Conservation (phyloP, 2,329 filamentous ascomycete species). For the Albophoma yamanashiensis region DNA sequence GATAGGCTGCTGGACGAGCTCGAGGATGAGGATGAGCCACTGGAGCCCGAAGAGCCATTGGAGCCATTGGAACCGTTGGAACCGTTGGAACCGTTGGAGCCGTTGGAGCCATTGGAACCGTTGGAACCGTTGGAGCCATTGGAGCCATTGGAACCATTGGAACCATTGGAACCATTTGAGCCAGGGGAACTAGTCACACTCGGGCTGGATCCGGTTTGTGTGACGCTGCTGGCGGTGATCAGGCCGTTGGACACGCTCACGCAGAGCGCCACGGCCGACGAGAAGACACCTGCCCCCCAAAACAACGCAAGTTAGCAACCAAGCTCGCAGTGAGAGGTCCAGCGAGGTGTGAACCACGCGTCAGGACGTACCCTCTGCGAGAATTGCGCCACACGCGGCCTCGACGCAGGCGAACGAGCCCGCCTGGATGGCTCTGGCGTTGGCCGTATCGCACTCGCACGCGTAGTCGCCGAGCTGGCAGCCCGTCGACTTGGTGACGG, state of each 20-base stretch:
- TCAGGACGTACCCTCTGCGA: not conserved
- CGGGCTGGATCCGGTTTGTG: not conserved
- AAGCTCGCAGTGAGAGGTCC: too few relatives aligned
- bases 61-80: not conserved
- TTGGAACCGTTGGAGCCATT: too few relatives aligned
- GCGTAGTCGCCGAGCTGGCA: not conserved
- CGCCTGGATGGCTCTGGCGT: not conserved
- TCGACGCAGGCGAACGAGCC: not conserved
- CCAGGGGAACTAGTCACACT: not conserved
- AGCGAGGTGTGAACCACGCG: not conserved
- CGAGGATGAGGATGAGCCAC: not conserved
- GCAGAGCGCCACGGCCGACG: not conserved
- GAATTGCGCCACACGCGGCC: not conserved
- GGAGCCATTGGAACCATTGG: not conserved
- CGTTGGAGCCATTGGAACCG: not conserved
- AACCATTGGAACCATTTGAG: not conserved
- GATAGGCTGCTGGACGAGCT: not conserved
- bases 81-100: too few relatives aligned
- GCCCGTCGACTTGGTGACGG: not conserved
- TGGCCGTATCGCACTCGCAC: not conserved
- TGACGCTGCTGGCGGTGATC: not conserved
- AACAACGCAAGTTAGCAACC: not conserved
- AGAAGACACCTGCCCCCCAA: not conserved
- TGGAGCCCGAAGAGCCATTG: not conserved
- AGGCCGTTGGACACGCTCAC: not conserved